Base-by-base conservation (phyloP, 441 rosid genomes). In the Hura crepitans region DNA sequence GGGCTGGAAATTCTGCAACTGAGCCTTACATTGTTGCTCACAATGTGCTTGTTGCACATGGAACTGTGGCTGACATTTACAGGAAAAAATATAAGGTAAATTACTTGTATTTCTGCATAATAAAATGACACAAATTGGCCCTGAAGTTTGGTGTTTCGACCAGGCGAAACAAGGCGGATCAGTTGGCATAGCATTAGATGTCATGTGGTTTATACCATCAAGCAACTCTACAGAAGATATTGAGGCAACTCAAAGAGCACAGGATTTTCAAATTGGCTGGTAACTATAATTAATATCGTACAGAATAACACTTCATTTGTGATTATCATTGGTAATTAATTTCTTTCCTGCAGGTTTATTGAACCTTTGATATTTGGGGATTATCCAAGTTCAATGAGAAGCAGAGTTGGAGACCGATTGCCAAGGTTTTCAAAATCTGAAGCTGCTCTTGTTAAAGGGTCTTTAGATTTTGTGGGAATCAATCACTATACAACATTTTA, bases 401-500 rank as follows among this genome's bases (percentile, higher is more conserved):
- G 75, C 66, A 81, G 92, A 81, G 95, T 88, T 0, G 90, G 90
- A 69, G 81, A 42, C 60, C 85, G 97, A 42, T 75, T 95, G 53
- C 97, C 97, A n/a, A 72, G 27, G 51, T 89, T 95, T 81, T 79
- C 97, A 0, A 27, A 46, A 57, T 77, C 87, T n/a, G 89, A 95
- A 59, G 74, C 89, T 33, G 69, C 79, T 64, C 79, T 95, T 59
- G 39, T 89, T 0, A 90, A 89, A 80, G 96, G 96, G 39, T 95
- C 98, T n/a, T 57, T 90, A 54, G 99, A 95, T 77, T 95, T 92
- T 74, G 86, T 95, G 17, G 99, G 97, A 71, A 95, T 92, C 46
- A 95, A 95, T 79, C 99, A 95, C 74, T 95, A 95, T 75, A 95
- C 99, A 27, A 92, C 99, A 8, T 90, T 66, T 66, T 95, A 92